Percentiles rank a stretch among this genome's conserved stretches.
phyloP scores from a whole-genome alignment of 805 yeast genomes.

The Spencermartinsiella europaea region DNA sequence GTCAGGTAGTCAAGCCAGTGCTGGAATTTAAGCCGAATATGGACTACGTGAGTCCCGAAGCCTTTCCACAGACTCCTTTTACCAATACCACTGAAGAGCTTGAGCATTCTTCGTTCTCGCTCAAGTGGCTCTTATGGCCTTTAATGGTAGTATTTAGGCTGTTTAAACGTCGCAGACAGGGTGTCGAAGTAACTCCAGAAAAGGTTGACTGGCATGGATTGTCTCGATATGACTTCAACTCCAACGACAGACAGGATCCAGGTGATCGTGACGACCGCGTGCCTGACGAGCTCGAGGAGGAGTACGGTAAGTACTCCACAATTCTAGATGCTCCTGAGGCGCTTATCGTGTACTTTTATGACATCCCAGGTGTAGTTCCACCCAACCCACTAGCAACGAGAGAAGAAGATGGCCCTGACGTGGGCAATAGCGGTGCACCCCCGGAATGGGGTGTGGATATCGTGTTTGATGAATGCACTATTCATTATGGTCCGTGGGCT shows the following conservation, averaged over 20 bases:
- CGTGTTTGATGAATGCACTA: conserved; percentile 51
- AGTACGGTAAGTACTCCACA: conserved; percentile 77
- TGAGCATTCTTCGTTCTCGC: neutral
- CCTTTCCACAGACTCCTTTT: neutral
- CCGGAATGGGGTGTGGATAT: conserved; percentile 62
- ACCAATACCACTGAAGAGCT: neutral
- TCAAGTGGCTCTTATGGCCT: neutral
- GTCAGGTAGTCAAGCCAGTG: conserved; percentile 49
- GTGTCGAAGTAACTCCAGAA: neutral
- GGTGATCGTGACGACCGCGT: conserved; percentile 25
- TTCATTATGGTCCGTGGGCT: conserved; percentile 95
- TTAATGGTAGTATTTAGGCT: neutral
- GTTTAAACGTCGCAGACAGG: too few species aligned
- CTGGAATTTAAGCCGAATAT: conserved; percentile 66
- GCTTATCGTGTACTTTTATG: conserved; percentile 59
- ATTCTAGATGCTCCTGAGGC: conserved; percentile 57
- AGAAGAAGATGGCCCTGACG: conserved; percentile 44
- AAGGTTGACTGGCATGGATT: conserved; percentile 67
- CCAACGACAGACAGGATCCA: conserved; percentile 30
- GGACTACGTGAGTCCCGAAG: conserved; percentile 42
- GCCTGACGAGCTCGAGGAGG: conserved; percentile 40
- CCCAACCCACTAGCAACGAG: conserved; percentile 28
- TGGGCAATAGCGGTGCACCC: conserved; percentile 53
- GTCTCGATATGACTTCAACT: conserved; percentile 57
- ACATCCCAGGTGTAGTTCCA: conserved; percentile 64